Evolutionary conservation across 106 monocot genomes (phyloP).

Genomic region (Agapanthus africanus): DNA sequence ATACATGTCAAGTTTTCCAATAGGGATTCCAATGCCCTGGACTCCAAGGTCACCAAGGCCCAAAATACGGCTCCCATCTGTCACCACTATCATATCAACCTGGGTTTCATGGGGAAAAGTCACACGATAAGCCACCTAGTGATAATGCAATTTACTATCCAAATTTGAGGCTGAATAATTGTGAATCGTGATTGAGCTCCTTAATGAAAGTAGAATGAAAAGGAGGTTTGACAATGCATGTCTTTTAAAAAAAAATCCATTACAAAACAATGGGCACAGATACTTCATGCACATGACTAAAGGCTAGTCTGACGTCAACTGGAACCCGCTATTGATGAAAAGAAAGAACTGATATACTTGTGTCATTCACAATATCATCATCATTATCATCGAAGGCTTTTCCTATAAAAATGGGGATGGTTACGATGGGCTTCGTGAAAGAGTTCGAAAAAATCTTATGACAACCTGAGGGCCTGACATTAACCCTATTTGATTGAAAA

Average conservation of each 20-base stretch:
- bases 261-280: neutral
- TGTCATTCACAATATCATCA: no score
- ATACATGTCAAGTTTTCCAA: conserved; percentile 99
- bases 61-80: conserved; percentile 97
- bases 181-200: neutral
- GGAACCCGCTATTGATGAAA: neutral
- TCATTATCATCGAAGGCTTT: no score
- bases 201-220: conserved; percentile 3
- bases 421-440: no score
- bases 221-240: neutral
- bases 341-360: no score
- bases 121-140: conserved; percentile 1
- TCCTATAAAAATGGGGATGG: no score
- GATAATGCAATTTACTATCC: neutral
- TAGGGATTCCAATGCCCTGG: conserved; percentile 99
- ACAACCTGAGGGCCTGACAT: no score
- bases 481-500: no score
- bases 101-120: conserved; percentile 13
- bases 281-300: neutral
- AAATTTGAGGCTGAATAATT: neutral
- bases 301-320: neutral
- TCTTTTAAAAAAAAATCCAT: neutral
- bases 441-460: no score
- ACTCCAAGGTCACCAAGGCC: conserved; percentile 99
- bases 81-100: conserved; percentile 99